Conservation (phyloP, 139 green algal species). For the Haematococcus lacustris region DNA sequence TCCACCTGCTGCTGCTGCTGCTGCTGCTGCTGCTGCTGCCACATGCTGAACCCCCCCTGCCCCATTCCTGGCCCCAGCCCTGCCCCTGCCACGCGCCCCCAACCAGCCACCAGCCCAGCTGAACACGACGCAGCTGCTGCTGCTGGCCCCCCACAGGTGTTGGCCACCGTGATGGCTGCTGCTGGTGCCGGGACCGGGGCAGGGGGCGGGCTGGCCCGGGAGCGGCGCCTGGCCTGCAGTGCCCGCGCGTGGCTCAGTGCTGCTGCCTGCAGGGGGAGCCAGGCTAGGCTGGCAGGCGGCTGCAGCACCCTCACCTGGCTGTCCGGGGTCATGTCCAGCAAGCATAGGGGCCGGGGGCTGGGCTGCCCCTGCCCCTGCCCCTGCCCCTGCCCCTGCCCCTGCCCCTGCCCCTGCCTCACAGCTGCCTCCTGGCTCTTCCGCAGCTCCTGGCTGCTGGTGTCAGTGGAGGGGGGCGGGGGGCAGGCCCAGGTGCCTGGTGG, state of each 20-base stretch:
- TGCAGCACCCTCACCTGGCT: background rate
- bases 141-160: too few relatives aligned
- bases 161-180: too few relatives aligned
- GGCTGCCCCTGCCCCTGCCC: too few relatives aligned
- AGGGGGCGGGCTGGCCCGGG: too few relatives aligned
- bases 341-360: too few relatives aligned
- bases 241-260: background rate
- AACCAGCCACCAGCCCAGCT: background rate
- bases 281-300: background rate
- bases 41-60: background rate
- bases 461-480: too few relatives aligned
- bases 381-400: too few relatives aligned
- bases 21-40: constrained; percentile 1
- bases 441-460: too few relatives aligned
- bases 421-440: too few relatives aligned
- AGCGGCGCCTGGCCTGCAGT: background rate
- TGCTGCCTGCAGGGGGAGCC: background rate
- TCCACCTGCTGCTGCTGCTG: background rate
- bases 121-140: background rate
- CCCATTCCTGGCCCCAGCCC: background rate
- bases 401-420: too few relatives aligned
- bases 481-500: too few relatives aligned
- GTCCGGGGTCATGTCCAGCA: background rate
- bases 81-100: background rate
- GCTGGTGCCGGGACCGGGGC: too few relatives aligned